Conservation (phyloP, 805 yeast genomes). For the Wickerhamomyces mucosus region DNA sequence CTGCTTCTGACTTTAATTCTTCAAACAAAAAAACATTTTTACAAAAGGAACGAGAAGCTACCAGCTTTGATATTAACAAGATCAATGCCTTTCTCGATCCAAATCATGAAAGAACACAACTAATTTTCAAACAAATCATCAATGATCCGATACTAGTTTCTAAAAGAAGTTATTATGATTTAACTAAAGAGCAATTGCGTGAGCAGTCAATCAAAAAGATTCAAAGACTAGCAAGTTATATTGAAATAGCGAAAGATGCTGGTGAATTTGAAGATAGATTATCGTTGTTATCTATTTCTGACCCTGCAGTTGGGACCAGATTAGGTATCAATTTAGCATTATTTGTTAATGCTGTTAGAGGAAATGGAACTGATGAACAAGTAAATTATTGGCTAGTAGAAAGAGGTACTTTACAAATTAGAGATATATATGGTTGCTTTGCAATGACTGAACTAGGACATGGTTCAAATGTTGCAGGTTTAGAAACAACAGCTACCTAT, state of each 20-base stretch:
- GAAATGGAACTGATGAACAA: slow-evolving; percentile 84
- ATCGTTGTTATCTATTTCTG: slow-evolving; percentile 51
- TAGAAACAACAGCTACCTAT: slow-evolving; percentile 87
- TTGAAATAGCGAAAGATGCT: slow-evolving; percentile 32
- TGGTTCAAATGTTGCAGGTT: slow-evolving; percentile 89
- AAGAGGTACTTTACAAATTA: slow-evolving; percentile 51
- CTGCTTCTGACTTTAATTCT: neutral
- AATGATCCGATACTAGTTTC: slow-evolving; percentile 58
- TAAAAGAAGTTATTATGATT: slow-evolving; percentile 46
- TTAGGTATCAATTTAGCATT: slow-evolving; percentile 84
- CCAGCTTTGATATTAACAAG: slow-evolving; percentile 32
- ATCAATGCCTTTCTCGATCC: slow-evolving; percentile 52
- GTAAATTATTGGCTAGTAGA: slow-evolving; percentile 72
- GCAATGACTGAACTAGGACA: slow-evolving; percentile 92
- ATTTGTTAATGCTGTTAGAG: slow-evolving; percentile 71
- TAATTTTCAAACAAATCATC: slow-evolving; percentile 47
- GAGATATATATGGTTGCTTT: slow-evolving; percentile 70
- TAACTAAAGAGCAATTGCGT: slow-evolving; percentile 46
- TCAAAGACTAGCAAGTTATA: slow-evolving; percentile 48
- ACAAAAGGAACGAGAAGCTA: slow-evolving; percentile 34
- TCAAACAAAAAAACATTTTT: slow-evolving; percentile 10
- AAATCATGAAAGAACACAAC: slow-evolving; percentile 34
- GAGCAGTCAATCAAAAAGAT: slow-evolving; percentile 52
- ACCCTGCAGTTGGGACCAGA: slow-evolving; percentile 75
- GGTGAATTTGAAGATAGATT: slow-evolving; percentile 46